Base-by-base conservation (phyloP, 768 basidiomycete genomes). In the Imleria badia region DNA sequence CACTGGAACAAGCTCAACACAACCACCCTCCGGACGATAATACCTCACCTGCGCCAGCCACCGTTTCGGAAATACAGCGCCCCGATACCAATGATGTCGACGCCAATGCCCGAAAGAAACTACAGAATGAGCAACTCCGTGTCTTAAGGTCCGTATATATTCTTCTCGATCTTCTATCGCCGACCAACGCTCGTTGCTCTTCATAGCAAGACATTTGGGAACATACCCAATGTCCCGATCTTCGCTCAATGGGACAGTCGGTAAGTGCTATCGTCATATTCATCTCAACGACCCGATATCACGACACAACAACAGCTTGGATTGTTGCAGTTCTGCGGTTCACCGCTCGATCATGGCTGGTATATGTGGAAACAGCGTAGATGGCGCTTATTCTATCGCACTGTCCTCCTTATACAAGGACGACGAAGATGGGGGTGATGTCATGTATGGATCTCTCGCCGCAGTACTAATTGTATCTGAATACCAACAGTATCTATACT, bases 401-500 rank as follows among this genome's bases (percentile, higher is more conserved):
- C 4, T 69, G 20, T 67, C 69, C 2, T 5, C n/a, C 20, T 10
- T 7, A 10, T 69, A 71, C 50, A 8, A 40, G 40, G 67, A 71
- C 31, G 41, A 69, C 22, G 54, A 65, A 38, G 68, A 69, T 36
- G 54, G 52, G 0, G 68, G 67, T 1, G 63, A 69, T 19, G 45
- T 65, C 4, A 56, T 71, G 70, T 71, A 48, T 33, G 63, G 3
- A 44, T 10, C 14, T 30, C 44, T 45, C 43, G 9, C 19, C 22
- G 8, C 14, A 23, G 56, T 15, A 6, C 23, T n/a, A 4, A 31
- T n/a, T n/a, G 3, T 19, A 6, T 33, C 56, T 59, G 38, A 58
- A 30, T 30, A 19, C 48, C 29, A 31, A 20, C 31, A 69, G 68
- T 13, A 58, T 72, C 17, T 70, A 70, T 40, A 70, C 68, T 13